These are phyloP conservation scores for Penicillium sp. DNA, from an alignment of 2,329 filamentous ascomycete genomes.

Conservation along the genomic window DNA sequence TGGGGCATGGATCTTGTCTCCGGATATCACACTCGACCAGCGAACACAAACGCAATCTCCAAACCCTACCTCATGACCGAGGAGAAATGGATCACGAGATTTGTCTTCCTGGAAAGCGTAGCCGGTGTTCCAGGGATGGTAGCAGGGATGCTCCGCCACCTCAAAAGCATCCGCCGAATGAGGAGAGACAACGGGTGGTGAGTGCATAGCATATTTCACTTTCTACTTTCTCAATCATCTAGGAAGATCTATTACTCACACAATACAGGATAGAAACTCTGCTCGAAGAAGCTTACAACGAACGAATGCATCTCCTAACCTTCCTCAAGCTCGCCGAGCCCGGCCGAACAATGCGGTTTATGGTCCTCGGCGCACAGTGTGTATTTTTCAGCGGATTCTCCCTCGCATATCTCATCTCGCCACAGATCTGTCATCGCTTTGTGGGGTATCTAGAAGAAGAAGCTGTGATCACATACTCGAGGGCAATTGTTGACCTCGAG, in stretches of 20 bases:
- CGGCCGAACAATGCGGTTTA: constrained; percentile 81
- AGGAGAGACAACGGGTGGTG: constrained; percentile 83
- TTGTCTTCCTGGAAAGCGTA: constrained; percentile 87
- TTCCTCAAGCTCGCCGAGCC: constrained; percentile 89
- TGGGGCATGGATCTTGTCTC: constrained; percentile 79
- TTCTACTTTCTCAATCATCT: too few species aligned
- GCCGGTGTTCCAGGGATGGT: constrained; percentile 95
- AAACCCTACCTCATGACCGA: constrained; percentile 69
- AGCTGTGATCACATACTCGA: constrained; percentile 86
- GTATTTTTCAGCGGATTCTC: constrained; percentile 96
- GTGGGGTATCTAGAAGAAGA: constrained; percentile 96
- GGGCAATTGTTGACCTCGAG: constrained; percentile 79
- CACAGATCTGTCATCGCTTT: constrained; percentile 86
- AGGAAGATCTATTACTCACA: too few species aligned
- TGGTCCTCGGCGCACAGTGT: constrained; percentile 88
- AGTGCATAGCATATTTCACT: background rate
- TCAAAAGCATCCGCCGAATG: constrained; percentile 75
- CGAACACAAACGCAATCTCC: constrained; percentile 27
- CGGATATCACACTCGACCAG: constrained; percentile 64
- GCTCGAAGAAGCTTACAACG: constrained; percentile 85
- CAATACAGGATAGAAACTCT: constrained; percentile 74
- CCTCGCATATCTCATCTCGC: constrained; percentile 78
- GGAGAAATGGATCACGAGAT: constrained; percentile 79
- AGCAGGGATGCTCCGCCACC: constrained; percentile 82
- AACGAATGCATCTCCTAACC: constrained; percentile 85